phyloP scores from a whole-genome alignment of 208 protist genomes.

The Borovskyia barvae region DNA sequence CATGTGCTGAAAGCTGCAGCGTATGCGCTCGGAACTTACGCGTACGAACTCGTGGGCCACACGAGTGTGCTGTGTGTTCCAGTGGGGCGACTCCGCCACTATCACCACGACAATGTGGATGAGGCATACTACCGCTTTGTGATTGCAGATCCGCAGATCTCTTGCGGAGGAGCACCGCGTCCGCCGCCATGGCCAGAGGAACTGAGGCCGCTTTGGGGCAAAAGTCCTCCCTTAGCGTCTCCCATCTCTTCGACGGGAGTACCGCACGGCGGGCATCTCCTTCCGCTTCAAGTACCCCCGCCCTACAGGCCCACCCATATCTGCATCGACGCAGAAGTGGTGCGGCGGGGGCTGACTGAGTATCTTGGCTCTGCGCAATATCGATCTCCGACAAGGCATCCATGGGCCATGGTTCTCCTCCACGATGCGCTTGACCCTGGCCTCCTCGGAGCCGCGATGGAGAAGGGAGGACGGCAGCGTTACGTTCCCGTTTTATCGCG shows the following conservation, averaged over 20 bases:
- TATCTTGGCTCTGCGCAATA: constrained; percentile 29
- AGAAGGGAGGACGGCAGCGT: neutral
- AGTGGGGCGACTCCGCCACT: neutral
- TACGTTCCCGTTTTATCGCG: constrained; percentile 3
- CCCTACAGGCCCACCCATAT: constrained; percentile 55
- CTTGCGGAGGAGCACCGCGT: no score
- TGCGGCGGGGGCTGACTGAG: constrained; percentile 24
- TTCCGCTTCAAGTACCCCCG: constrained; percentile 28
- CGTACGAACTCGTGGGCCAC: constrained; percentile 47
- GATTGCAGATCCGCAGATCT: no score
- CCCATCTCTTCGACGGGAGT: neutral
- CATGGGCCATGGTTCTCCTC: constrained; percentile 27
- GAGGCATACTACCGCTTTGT: constrained; percentile 12
- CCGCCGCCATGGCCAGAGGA: constrained; percentile 2
- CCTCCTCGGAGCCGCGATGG: constrained; percentile 4
- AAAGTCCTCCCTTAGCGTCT: neutral
- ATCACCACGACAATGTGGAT: neutral
- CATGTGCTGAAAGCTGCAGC: constrained; percentile 18
- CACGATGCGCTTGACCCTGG: constrained; percentile 23
- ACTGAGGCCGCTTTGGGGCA: constrained; percentile 15
- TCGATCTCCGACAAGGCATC: constrained; percentile 8
- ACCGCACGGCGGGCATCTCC: neutral
- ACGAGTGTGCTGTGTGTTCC: constrained; percentile 52
- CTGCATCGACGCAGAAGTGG: constrained; percentile 35
- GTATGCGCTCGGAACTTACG: constrained; percentile 22